These are phyloP conservation scores for Syncephalastrum sp. DNA, from an alignment of 371 early-diverging fungal species.

Conservation along the genomic window DNA sequence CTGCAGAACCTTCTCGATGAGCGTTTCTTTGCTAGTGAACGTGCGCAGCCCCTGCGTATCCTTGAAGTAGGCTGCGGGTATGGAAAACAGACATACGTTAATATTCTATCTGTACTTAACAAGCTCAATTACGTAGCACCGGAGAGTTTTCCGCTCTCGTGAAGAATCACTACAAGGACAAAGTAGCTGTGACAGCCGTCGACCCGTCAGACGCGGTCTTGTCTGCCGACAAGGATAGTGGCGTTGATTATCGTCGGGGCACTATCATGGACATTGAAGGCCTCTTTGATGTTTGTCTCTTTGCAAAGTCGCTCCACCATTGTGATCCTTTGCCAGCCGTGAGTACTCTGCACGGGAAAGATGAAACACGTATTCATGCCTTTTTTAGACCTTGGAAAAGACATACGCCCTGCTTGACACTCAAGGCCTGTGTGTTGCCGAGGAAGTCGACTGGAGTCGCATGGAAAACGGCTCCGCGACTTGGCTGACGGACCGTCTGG, in stretches of 20 bases:
- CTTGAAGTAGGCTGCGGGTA: constrained; percentile 40
- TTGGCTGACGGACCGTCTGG: constrained; percentile 32
- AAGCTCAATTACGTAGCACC: constrained; percentile 11
- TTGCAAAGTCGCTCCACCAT: constrained; percentile 40
- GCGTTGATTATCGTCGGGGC: constrained; percentile 8
- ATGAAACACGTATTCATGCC: background rate
- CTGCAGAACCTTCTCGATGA: constrained; percentile 19
- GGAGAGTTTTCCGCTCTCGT: constrained; percentile 26
- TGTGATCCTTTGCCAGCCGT: constrained; percentile 30
- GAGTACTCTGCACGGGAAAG: background rate
- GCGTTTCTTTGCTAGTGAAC: constrained; percentile 2
- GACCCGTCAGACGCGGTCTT: constrained; percentile 27
- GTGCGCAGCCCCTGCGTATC: constrained; percentile 8
- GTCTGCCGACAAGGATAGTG: constrained; percentile 11
- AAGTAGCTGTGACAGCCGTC: constrained; percentile 22
- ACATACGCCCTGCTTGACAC: constrained; percentile 21
- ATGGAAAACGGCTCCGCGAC: background rate
- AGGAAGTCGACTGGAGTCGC: constrained; percentile 24
- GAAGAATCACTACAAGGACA: constrained; percentile 17
- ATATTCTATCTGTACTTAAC: background rate
- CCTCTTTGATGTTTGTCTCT: constrained; percentile 28
- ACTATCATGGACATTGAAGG: constrained; percentile 14
- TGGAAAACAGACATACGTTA: background rate
- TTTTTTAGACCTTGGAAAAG: constrained; percentile 21
- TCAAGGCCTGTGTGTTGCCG: constrained; percentile 26